Evolutionary conservation across 176 grass and related monocot genomes (phyloP), one percentile per base, ranked within the genome.

Genomic region (Oryza nivara): DNA sequence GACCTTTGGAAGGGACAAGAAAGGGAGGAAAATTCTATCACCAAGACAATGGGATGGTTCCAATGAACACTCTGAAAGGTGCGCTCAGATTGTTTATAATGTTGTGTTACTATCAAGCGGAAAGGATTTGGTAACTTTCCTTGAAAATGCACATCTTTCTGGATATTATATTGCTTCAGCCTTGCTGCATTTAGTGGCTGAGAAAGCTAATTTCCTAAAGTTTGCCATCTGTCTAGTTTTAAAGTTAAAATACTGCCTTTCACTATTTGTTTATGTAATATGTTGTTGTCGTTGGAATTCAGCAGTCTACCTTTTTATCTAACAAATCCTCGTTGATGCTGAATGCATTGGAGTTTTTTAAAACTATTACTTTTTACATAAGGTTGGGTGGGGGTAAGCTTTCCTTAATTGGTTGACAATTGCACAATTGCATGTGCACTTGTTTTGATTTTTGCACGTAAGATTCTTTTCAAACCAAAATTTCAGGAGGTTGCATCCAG

Each of bases 401-500:
- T 81, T 80, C 48, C 28, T 11, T 70, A 81, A 38, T 69, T 17
- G 13, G 46, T 25, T 19, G 22, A 5, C 8, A 32, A 40, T 54
- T 52, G 35, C 35, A 36, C 35, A 36, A 32, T 32, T 32, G 28
- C 13, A 64, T 28, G 48, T 20, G 3, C 41, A 47, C 38, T 74
- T 28, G 66, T 54, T 76, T 16, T 61, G 1, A 61, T 22, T 9
- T 61, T 61, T 69, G 47, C 36, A 87, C 32, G 63, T 87, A 65
- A 72, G 30, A 73, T 51, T 46, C 6, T 65, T 1, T 64, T 76
- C 12, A 81, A 87, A 82, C 16, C 67, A 16, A 52, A 85, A 90
- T 76, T 86, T 67, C 89, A 98, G 96, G 93, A 98, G 93, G 85
- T 84, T 98, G 80, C 96, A 95, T 88, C 96, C 96, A 71, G 96